A percentile compares a stretch with the other conserved stretches of the same genome.
These are phyloP conservation scores for Schwanniomyces etchellsii DNA, from an alignment of 1,139 yeast genomes.

Conservation along the genomic window DNA sequence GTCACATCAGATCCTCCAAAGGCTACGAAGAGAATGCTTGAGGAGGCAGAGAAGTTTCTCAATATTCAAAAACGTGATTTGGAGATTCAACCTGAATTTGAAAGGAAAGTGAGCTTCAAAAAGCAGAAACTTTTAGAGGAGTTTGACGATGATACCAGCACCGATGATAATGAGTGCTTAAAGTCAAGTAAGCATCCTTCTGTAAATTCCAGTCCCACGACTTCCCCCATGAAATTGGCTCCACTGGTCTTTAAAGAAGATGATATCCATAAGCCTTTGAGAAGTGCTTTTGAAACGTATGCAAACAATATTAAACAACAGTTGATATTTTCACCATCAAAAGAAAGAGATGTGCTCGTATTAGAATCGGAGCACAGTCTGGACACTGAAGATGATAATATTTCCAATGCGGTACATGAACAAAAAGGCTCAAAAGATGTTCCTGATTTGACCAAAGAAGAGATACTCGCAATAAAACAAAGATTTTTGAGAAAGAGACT, in stretches of 20 bases:
- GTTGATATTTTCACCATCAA: conserved; percentile 20
- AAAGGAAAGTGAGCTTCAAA: conserved; percentile 23
- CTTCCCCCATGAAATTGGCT: neutral
- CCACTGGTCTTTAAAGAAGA: neutral
- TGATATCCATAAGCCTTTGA: conserved; percentile 2
- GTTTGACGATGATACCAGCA: conserved; percentile 22
- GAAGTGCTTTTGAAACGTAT: conserved; percentile 32
- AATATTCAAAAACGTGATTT: conserved; percentile 30
- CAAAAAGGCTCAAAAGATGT: conserved; percentile 13
- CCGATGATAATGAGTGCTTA: conserved; percentile 10
- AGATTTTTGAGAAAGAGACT: conserved; percentile 24
- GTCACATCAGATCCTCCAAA: conserved; percentile 9
- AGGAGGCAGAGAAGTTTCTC: conserved; percentile 30
- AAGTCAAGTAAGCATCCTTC: too few relatives aligned
- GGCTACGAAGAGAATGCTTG: conserved; percentile 18
- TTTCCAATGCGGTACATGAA: too few relatives aligned
- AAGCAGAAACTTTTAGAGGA: conserved; percentile 28
- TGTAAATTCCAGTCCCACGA: neutral
- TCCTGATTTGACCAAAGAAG: conserved; percentile 34
- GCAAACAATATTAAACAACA: conserved; percentile 26
- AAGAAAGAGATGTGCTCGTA: conserved; percentile 10
- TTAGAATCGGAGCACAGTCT: conserved; percentile 21
- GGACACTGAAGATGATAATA: neutral
- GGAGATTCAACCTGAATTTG: conserved; percentile 30
- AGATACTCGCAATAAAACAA: conserved; percentile 28